phyloP scores from a whole-genome alignment of 345 rosid species.

The Syzygium grande region DNA sequence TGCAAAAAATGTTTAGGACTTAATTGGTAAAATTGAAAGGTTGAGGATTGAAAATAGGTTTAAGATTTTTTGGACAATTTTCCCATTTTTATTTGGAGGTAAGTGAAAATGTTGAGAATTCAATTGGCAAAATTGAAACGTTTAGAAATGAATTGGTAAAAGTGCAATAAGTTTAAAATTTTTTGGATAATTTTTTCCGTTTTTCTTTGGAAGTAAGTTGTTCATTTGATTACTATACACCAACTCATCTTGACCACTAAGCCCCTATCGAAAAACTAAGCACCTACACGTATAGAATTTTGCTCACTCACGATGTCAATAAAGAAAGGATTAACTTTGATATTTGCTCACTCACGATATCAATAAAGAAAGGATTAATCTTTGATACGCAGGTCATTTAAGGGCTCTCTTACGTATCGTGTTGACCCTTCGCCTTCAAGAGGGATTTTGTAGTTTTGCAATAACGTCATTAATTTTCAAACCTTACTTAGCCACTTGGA shows the following conservation, averaged over 20 bases:
- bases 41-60: too few species aligned
- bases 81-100: too few species aligned
- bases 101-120: too few species aligned
- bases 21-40: too few species aligned
- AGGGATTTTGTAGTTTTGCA: neutral
- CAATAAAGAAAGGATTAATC: neutral
- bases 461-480: neutral
- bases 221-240: neutral
- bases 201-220: neutral
- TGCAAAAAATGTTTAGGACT: too few species aligned
- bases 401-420: neutral
- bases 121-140: too few species aligned
- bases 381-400: neutral
- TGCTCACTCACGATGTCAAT: neutral
- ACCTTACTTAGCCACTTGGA: too few species aligned
- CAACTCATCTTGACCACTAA: neutral
- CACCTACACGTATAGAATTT: neutral
- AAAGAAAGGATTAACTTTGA: neutral
- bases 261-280: neutral
- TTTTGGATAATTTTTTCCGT: too few species aligned
- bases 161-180: too few species aligned
- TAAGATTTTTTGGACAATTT: too few species aligned
- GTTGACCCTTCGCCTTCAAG: neutral
- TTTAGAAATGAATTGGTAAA: too few species aligned
- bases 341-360: neutral